Evolutionary conservation across 208 protist genomes (phyloP).

Genomic region (Leishmania major): DNA sequence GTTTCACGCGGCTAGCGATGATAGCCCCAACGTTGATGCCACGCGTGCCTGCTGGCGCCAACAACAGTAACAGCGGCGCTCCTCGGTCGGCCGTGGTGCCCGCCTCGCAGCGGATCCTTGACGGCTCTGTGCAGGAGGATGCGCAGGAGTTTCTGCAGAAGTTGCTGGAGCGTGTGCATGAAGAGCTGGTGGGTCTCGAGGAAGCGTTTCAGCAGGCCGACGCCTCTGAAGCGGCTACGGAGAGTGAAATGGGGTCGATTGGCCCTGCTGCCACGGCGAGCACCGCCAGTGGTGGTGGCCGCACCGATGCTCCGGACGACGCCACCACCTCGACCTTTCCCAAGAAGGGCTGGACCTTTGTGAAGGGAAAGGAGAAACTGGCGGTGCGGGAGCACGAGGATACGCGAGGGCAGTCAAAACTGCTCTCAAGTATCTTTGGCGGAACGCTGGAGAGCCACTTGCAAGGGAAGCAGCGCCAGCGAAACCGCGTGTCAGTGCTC

Average conservation of each 20-base stretch:
- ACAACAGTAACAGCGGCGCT: neutral
- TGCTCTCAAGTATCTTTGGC: slow-evolving; percentile 64
- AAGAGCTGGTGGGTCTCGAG: slow-evolving; percentile 56
- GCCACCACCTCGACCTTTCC: neutral
- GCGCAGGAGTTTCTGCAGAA: slow-evolving; percentile 84
- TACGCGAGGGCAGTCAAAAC: slow-evolving; percentile 46
- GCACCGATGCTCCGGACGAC: neutral
- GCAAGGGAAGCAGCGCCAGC: slow-evolving; percentile 58
- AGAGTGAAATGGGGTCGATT: neutral
- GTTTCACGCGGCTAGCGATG: slow-evolving; percentile 28
- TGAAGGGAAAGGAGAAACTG: slow-evolving; percentile 59
- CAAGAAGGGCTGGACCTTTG: slow-evolving; percentile 70
- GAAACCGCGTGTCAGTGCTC: slow-evolving; percentile 60
- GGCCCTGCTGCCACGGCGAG: neutral
- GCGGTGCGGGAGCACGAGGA: slow-evolving; percentile 55
- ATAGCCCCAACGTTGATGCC: slow-evolving; percentile 18
- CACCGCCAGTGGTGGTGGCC: neutral
- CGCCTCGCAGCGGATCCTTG: slow-evolving; percentile 19
- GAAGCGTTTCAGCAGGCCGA: neutral
- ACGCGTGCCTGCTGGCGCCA: neutral
- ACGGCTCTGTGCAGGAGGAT: slow-evolving; percentile 79
- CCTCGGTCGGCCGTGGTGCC: neutral
- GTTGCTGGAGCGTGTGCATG: slow-evolving; percentile 66
- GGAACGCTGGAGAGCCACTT: slow-evolving; percentile 74
- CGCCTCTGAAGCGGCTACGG: neutral